Base-by-base conservation (phyloP, 768 basidiomycete species). In the Rickenella mellea region DNA sequence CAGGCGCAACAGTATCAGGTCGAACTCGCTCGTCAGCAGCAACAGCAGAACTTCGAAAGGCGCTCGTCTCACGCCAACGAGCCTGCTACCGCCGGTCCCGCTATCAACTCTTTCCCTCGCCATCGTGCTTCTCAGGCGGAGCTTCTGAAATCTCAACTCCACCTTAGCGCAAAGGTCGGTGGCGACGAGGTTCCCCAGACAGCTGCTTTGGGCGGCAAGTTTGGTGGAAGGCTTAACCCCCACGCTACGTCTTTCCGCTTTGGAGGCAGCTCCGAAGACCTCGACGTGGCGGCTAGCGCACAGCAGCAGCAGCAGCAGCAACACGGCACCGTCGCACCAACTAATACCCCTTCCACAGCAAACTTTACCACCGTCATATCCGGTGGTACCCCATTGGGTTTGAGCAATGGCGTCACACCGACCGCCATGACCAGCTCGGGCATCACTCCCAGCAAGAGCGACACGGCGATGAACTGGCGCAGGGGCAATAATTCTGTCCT, bases 141-240 rank as follows among this genome's bases (percentile, higher is more conserved):
- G 45, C 74, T 76, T 42, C 67, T 80, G 32, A 73, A 72, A 38
- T 64, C 78, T 28, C 80, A 78, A 56, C 66, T 80, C 32, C 72
- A 76, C 38, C 61, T 75, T 41, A 52, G 42, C 48, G 51, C 36
- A 14, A 48, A 54, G 22, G 53, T 55, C 27, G 39, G 56, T 26
- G 76, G 79, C 35, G 80, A 82, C 31, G 74, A 76, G 45, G 68
- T 79, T 39, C 85, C 86, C 32, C 86, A 87, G 87, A 83, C 85
- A 22, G 85, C 88, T 36, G 71, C 78, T 30, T 67, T 87, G 27
- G 80, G 78, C 31, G 86, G 86, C 35, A 77, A 78, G 48, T 87
- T 84, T 46, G 85, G 84, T 24, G 70, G 77, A 49, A 81, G 87
- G 46, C 57, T 70, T 28, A 66, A 63, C 45, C 73, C 69, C 52